Base-by-base conservation (phyloP, 805 yeast genomes). In the Cyberlindnera euphorbiiphila region DNA sequence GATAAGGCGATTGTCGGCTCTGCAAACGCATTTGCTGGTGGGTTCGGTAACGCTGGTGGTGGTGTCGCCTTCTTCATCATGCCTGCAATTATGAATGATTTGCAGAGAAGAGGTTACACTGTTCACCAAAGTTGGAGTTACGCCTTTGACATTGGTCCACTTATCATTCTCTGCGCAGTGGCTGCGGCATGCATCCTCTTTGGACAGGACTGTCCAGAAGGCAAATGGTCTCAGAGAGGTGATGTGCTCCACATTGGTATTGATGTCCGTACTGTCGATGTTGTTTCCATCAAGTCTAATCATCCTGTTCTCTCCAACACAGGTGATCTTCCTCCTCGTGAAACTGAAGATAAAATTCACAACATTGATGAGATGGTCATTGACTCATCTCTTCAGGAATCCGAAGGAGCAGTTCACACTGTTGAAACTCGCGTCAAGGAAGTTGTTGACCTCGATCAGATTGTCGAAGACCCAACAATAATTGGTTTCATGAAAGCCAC, bases 151-250 rank as follows among this genome's bases (percentile, higher is more conserved):
- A 44, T 59, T 33, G 63, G 64, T 19, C 66, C 66, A 4, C 47
- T 61, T 29, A 23, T 59, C 16, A 54, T 61, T 17, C 44, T 61
- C 32, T 15, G 56, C 18, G 39, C 50, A 32, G 59, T 60, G 12
- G 64, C 63, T 3, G 19, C 34, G 10, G 10, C 51, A 17, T 45
- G 46, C 19, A 29, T 56, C 2, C 12, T 57, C 4, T 47, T 60
- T 37, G 64, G 64, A 1, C 49, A 46, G 16, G 66, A 61, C 40
- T 60, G 64, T 38, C 66, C 66, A 9, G 61, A 55, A 36, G 66
- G 65, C 14, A 48, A 46, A 29, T 62, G 66, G 66, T 41, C 55
- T 1, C 42, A 54, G 30, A 52, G 66, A 39, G 49, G 43, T n/a
- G 54, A 50, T 39, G 36, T 57, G 2, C 39, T 54, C 12, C 46